phyloP scores from a whole-genome alignment of 148 eudicot species.

The Persicaria maculosa region DNA sequence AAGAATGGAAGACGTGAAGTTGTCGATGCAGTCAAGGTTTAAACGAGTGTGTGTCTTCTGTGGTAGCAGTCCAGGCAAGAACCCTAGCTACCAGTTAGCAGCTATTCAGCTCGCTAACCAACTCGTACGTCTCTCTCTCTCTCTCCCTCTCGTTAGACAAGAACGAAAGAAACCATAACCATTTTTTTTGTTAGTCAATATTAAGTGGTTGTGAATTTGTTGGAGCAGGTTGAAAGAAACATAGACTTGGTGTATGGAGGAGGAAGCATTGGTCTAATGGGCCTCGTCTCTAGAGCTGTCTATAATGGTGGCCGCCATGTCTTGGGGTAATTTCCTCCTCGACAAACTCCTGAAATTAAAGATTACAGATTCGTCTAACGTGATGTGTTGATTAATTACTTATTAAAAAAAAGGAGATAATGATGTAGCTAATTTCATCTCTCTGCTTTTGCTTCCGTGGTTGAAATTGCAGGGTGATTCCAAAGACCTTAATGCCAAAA shows the following conservation, averaged over 20 bases:
- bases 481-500: slow-evolving; percentile 80
- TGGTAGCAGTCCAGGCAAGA: slow-evolving; percentile 85
- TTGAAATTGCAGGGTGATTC: slow-evolving; percentile 58
- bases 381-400: too few species aligned
- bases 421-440: too few species aligned
- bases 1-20: slow-evolving; percentile 1
- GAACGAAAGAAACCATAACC: not conserved
- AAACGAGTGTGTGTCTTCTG: slow-evolving; percentile 84
- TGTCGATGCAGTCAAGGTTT: slow-evolving; percentile 33
- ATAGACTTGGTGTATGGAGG: slow-evolving; percentile 93
- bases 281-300: slow-evolving; percentile 72
- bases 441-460: not conserved
- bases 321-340: slow-evolving; percentile 46
- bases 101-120: slow-evolving; percentile 68
- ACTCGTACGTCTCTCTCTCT: slow-evolving; percentile 31
- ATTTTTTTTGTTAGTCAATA: not conserved
- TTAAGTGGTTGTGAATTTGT: not conserved
- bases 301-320: slow-evolving; percentile 85
- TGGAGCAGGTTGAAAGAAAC: slow-evolving; percentile 60
- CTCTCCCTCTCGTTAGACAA: not conserved
- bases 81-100: slow-evolving; percentile 63
- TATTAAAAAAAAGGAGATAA: too few species aligned
- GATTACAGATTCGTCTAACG: too few species aligned
- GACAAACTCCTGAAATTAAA: not conserved
- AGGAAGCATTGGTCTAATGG: slow-evolving; percentile 91